Evolutionary conservation across 2,329 filamentous ascomycete genomes (phyloP).

Genomic region (Aspergillus neotritici): DNA sequence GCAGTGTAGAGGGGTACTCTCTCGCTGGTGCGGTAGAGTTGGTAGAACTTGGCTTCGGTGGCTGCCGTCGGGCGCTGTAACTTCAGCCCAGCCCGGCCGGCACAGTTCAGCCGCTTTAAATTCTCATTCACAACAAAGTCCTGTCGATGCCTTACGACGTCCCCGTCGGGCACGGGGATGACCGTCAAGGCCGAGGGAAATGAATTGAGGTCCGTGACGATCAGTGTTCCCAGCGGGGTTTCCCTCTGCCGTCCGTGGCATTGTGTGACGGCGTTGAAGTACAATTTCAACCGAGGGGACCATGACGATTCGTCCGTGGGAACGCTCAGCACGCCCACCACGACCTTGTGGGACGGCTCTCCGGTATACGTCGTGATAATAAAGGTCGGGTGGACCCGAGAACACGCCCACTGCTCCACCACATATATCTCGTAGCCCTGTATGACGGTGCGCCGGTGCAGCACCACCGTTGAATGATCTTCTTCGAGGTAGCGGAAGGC

Average conservation of each 20-base stretch:
- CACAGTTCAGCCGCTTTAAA: slow-evolving; percentile 85
- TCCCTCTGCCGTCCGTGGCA: slow-evolving; percentile 80
- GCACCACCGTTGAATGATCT: slow-evolving; percentile 67
- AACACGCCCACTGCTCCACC: slow-evolving; percentile 97
- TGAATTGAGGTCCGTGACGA: slow-evolving; percentile 88
- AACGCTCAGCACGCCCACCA: slow-evolving; percentile 73
- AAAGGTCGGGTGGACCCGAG: slow-evolving; percentile 80
- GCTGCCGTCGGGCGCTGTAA: slow-evolving; percentile 71
- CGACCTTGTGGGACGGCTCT: slow-evolving; percentile 69
- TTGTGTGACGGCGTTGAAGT: slow-evolving; percentile 79
- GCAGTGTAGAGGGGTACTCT: slow-evolving; percentile 70
- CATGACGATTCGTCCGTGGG: slow-evolving; percentile 73
- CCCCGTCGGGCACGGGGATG: slow-evolving; percentile 82
- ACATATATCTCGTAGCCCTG: slow-evolving; percentile 87
- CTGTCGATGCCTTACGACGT: slow-evolving; percentile 71
- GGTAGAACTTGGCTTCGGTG: slow-evolving; percentile 84
- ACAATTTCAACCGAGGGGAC: slow-evolving; percentile 72
- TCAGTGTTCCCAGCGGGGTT: slow-evolving; percentile 74
- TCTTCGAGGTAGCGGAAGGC: slow-evolving; percentile 76
- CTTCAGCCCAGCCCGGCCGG: slow-evolving; percentile 79
- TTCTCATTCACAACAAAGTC: slow-evolving; percentile 93
- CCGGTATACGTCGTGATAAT: slow-evolving; percentile 92
- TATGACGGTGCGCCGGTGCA: slow-evolving; percentile 65
- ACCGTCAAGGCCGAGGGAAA: slow-evolving; percentile 90
- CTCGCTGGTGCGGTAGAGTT: slow-evolving; percentile 82